Conservation (phyloP, 2,329 filamentous ascomycete species). For the Alternaria arbusti region DNA sequence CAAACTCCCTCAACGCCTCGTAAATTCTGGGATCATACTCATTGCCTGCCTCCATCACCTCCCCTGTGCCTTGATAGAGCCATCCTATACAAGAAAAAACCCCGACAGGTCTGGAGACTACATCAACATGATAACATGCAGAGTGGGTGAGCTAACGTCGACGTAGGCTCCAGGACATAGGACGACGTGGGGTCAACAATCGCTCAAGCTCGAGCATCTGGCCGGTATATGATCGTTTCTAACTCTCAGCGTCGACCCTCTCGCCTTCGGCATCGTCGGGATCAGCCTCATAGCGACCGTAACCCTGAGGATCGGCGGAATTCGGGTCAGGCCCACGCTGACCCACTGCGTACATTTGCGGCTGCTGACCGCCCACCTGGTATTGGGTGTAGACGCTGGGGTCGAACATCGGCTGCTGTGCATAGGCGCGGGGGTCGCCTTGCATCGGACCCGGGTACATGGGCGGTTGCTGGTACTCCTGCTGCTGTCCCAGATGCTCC, state of each 20-base stretch:
- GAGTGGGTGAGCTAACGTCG: neutral
- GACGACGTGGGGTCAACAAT: neutral
- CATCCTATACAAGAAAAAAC: neutral
- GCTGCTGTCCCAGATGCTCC: constrained; percentile 64
- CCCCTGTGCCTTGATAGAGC: neutral
- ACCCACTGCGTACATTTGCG: constrained; percentile 54
- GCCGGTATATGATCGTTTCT: neutral
- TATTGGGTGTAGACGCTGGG: constrained; percentile 84
- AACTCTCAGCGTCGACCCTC: constrained; percentile 47
- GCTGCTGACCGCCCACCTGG: constrained; percentile 80
- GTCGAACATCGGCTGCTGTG: constrained; percentile 81
- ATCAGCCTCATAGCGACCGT: constrained; percentile 46
- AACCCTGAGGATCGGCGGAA: constrained; percentile 45
- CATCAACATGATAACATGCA: neutral
- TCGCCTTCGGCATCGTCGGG: constrained; percentile 51
- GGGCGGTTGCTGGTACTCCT: constrained; percentile 78
- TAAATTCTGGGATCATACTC: neutral
- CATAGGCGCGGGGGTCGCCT: constrained; percentile 74
- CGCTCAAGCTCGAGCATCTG: no score
- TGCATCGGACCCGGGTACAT: constrained; percentile 87
- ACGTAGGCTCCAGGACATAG: neutral
- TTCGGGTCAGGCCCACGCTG: constrained; percentile 48
- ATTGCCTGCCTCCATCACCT: neutral
- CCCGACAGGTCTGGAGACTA: neutral
- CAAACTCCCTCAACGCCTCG: constrained; percentile 13